These are phyloP conservation scores for Coemansia sp. DNA, from an alignment of 192 early-diverging fungal species.

Conservation along the genomic window DNA sequence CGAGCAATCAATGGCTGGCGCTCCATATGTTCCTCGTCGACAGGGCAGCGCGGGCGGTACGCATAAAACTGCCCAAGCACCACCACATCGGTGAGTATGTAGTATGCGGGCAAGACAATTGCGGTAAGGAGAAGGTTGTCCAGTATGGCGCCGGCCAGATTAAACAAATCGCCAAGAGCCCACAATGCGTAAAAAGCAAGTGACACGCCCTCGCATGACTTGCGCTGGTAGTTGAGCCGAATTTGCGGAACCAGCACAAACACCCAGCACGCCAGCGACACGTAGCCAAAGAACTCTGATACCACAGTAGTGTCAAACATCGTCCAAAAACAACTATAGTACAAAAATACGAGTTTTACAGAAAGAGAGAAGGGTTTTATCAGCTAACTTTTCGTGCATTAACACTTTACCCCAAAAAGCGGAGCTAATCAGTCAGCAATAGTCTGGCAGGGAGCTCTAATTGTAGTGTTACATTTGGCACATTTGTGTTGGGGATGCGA, in stretches of 20 bases:
- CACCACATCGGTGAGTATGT: slow-evolving; percentile 64
- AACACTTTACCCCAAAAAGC: background rate
- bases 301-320: slow-evolving; percentile 13
- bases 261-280: slow-evolving; percentile 76
- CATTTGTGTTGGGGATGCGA: slow-evolving; percentile 29
- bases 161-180: slow-evolving; percentile 76
- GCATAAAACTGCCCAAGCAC: slow-evolving; percentile 67
- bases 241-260: slow-evolving; percentile 79
- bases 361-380: background rate
- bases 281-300: slow-evolving; percentile 55
- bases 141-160: slow-evolving; percentile 65
- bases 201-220: slow-evolving; percentile 74
- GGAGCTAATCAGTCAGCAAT: background rate
- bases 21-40: background rate
- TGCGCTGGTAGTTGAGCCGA: slow-evolving; percentile 70
- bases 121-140: slow-evolving; percentile 68
- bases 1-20: background rate
- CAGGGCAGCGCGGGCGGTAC: slow-evolving; percentile 38
- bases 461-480: slow-evolving; percentile 25
- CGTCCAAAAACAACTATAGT: background rate
- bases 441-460: background rate
- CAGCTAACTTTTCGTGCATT: background rate
- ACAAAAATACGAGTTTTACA: background rate
- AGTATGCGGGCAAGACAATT: slow-evolving; percentile 68
- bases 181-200: slow-evolving; percentile 72